Evolutionary conservation across 1,139 yeast genomes (phyloP).

Genomic region (Geotrichum citri-aurantii): DNA sequence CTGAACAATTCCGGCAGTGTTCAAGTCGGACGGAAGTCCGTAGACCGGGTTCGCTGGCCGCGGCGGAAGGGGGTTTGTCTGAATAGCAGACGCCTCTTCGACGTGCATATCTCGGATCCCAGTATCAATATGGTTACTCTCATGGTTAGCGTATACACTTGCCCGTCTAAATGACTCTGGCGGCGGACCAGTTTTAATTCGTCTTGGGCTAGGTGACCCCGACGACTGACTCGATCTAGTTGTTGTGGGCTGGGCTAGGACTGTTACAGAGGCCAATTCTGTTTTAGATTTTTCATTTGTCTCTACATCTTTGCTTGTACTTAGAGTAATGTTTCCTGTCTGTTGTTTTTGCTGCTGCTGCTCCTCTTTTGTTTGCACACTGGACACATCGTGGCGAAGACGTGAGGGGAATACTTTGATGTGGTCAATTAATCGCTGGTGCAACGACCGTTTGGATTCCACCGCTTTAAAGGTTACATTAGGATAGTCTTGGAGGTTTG

Average conservation of each 20-base stretch:
- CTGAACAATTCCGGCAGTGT: not conserved
- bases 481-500: too few relatives aligned
- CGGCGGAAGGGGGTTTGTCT: not conserved
- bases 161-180: not conserved
- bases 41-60: not conserved
- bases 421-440: too few relatives aligned
- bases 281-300: not conserved
- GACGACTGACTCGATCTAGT: not conserved
- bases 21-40: not conserved
- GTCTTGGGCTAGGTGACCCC: not conserved
- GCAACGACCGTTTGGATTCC: too few relatives aligned
- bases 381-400: too few relatives aligned
- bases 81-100: not conserved
- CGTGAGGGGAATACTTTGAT: too few relatives aligned
- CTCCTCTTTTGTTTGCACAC: too few relatives aligned
- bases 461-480: too few relatives aligned
- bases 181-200: not conserved
- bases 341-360: too few relatives aligned
- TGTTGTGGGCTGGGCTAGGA: not conserved
- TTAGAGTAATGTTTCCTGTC: too few relatives aligned
- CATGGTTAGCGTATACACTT: not conserved
- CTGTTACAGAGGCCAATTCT: not conserved
- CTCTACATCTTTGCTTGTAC: too few relatives aligned
- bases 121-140: not conserved
- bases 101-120: not conserved